Percentiles rank a stretch among this genome's conserved stretches.
These are phyloP conservation scores for Penstemon davidsonii DNA, from an alignment of 257 asterid species.

Conservation along the genomic window DNA sequence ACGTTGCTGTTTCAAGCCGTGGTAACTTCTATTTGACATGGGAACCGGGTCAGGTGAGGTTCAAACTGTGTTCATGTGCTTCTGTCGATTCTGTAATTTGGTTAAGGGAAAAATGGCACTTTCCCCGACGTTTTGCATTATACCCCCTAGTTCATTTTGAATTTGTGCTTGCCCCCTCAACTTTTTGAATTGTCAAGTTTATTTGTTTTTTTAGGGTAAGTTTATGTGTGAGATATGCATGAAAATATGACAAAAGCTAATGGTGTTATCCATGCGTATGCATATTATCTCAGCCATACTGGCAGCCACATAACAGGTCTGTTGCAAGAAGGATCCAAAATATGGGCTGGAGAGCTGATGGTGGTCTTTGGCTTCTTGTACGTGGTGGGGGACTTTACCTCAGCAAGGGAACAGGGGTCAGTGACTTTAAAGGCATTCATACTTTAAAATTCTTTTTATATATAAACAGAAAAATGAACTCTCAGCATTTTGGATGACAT, in stretches of 20 bases:
- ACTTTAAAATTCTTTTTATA: neutral
- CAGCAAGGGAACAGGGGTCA: conserved; percentile 94
- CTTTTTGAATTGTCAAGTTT: neutral
- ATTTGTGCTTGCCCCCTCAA: neutral
- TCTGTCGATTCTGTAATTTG: conserved; percentile 11
- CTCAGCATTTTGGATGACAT: neutral
- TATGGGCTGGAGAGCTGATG: conserved; percentile 99
- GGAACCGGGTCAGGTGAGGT: conserved; percentile 98
- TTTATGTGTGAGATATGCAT: conserved; percentile 9
- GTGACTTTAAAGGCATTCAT: conserved; percentile 24
- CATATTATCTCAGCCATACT: conserved; percentile 61
- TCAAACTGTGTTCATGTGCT: conserved; percentile 7
- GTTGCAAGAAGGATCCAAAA: conserved; percentile 94
- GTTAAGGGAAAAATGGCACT: neutral
- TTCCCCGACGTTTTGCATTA: too few relatives aligned
- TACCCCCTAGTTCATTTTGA: too few relatives aligned
- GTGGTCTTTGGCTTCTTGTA: conserved; percentile 98
- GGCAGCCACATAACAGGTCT: conserved; percentile 98
- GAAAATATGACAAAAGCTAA: conserved; percentile 24
- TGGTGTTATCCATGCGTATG: conserved; percentile 18
- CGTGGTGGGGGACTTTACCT: conserved; percentile 99
- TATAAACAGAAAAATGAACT: neutral
- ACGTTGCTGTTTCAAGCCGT: conserved; percentile 98
- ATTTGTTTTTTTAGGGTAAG: neutral
- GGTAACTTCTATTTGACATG: conserved; percentile 98